Conservation (phyloP, 192 early-diverging fungal species). For the Entophlyctis helioformis region DNA sequence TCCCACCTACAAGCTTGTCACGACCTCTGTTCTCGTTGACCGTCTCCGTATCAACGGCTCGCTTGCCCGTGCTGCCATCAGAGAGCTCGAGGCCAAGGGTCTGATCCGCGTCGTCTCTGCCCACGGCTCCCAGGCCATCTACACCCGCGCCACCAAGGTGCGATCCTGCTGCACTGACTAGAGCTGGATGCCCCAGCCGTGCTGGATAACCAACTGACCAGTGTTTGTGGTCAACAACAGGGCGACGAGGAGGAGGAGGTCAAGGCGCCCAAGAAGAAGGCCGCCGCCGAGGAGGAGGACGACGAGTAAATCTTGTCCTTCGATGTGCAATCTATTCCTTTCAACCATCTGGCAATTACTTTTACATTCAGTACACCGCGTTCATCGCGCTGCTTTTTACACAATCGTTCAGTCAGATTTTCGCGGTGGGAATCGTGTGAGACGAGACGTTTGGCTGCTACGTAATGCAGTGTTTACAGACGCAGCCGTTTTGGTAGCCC, state of each 20-base stretch:
- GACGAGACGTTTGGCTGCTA: no score
- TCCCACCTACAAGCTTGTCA: slow-evolving; percentile 98
- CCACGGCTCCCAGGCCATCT: slow-evolving; percentile 76
- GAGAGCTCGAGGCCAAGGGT: slow-evolving; percentile 84
- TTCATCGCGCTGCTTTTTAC: background rate
- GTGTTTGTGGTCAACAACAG: background rate
- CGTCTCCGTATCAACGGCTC: slow-evolving; percentile 97
- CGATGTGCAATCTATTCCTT: slow-evolving; percentile 6
- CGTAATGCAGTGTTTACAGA: no score
- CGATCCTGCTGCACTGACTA: background rate
- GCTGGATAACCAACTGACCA: background rate
- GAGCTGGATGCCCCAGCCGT: background rate
- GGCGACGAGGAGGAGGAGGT: slow-evolving; percentile 7
- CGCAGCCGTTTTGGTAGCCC: no score
- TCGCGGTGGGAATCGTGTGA: no score
- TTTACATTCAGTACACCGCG: background rate
- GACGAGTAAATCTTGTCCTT: slow-evolving; percentile 15
- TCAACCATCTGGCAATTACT: no score
- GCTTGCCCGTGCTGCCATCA: slow-evolving; percentile 87
- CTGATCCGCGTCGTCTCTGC: slow-evolving; percentile 81
- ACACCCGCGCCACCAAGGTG: slow-evolving; percentile 47
- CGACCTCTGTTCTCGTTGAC: slow-evolving; percentile 96
- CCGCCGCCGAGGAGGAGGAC: slow-evolving; percentile 8
- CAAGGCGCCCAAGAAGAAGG: no score
- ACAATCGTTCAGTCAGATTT: background rate